Conservation (phyloP, 169 alveolate genomes). For the Plasmodium ovale region DNA sequence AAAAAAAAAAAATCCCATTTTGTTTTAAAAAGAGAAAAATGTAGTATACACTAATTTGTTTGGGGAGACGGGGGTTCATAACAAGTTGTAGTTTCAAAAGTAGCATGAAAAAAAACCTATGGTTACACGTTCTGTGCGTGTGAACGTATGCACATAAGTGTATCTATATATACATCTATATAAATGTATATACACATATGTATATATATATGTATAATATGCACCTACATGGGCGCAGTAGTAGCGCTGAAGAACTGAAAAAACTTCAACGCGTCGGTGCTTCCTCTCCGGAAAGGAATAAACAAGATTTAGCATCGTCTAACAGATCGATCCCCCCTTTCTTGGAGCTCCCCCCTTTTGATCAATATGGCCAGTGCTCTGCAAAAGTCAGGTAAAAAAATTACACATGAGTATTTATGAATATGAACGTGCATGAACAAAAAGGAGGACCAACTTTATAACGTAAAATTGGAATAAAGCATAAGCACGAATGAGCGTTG, state of each 20-base stretch:
- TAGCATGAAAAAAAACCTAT: neutral
- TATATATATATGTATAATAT: neutral
- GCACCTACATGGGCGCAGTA: neutral
- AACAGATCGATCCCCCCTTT: slow-evolving; percentile 89
- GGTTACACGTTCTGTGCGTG: too few species aligned
- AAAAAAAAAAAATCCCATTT: too few species aligned
- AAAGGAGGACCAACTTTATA: neutral
- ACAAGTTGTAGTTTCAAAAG: neutral
- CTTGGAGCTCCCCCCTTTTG: slow-evolving; percentile 88
- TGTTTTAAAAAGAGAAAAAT: neutral
- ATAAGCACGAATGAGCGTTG: neutral
- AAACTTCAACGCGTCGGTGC: neutral
- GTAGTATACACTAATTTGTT: neutral
- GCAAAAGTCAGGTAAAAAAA: neutral
- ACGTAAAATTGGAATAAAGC: neutral
- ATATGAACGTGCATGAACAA: slow-evolving; percentile 3
- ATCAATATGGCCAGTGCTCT: slow-evolving; percentile 88
- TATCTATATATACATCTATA: neutral
- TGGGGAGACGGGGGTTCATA: too few species aligned
- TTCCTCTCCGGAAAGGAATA: neutral
- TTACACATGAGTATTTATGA: neutral
- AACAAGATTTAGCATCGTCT: slow-evolving; percentile 77
- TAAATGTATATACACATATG: neutral
- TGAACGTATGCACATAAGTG: too few species aligned
- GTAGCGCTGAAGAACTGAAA: slow-evolving; percentile 2